Conservation (phyloP, 352 stramenopile species). For the Globisporangium sylvaticum region DNA sequence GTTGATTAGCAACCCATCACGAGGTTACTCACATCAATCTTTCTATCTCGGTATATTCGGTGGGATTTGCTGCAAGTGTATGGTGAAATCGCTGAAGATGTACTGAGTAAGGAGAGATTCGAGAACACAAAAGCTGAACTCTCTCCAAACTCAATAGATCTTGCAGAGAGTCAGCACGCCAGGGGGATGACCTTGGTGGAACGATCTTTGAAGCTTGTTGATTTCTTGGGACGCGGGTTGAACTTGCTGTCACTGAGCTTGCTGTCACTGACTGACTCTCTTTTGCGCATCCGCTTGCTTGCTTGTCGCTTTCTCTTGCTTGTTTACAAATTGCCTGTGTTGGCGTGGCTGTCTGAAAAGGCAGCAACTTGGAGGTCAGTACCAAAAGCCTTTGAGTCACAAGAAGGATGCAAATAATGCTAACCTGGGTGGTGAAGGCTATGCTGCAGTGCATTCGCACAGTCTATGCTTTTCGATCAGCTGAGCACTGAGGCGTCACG, state of each 20-base stretch:
- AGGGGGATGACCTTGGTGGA: not conserved
- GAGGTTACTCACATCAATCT: not conserved
- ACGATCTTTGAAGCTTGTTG: not conserved
- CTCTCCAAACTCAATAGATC: too few relatives aligned
- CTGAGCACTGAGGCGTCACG: too few relatives aligned
- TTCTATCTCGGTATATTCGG: not conserved
- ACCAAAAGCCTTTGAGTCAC: too few relatives aligned
- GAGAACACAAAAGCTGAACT: not conserved
- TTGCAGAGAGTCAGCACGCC: not conserved
- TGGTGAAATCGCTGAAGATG: not conserved
- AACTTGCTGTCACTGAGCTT: not conserved
- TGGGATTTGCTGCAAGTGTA: not conserved
- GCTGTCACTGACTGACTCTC: not conserved
- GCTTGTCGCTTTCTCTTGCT: not conserved
- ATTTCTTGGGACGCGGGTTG: not conserved
- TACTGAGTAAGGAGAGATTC: not conserved
- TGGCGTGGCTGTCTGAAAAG: too few relatives aligned
- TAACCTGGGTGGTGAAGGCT: too few relatives aligned
- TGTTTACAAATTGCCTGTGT: not conserved
- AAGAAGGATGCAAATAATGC: too few relatives aligned
- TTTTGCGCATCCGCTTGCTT: not conserved
- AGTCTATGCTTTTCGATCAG: too few relatives aligned
- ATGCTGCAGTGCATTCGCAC: too few relatives aligned
- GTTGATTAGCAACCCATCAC: not conserved
- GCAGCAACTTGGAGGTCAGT: too few relatives aligned